Base-by-base conservation (phyloP, 805 yeast genomes). In the Hanseniaspora meyeri region DNA sequence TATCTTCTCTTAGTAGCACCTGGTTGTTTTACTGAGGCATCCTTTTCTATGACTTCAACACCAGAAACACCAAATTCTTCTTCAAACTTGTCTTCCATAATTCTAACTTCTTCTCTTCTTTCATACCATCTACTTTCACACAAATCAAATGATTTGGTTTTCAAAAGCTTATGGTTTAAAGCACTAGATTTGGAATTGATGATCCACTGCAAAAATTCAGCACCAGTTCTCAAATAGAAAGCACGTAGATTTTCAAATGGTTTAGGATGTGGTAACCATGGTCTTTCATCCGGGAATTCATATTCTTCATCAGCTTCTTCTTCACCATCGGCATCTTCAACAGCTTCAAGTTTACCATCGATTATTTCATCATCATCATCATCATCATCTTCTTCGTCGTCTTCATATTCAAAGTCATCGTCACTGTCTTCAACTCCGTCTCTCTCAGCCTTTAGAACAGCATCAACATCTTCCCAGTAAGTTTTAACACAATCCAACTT, bases 41-140 rank as follows among this genome's bases (percentile, higher is more conserved):
- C 95, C 63, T 78, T 80, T 65, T 89, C 96, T 9, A 91, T 73
- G 39, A 91, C 82, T 58, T 87, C 95, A 19, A 52, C 19, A 11
- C 57, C 57, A 17, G 86, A 95, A 59, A 88, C 90, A 58, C 95
- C 96, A 50, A 95, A 95, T 68, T 85, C 65, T 63, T 89, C 96
- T 69, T 91, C 97, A 63, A 87, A 71, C 65, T 82, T 80, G 62
- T 91, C 97, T 71, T 91, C 98, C 51, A 87, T 85, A 43, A 81
- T 77, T 67, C 95, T 82, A 27, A 91, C 83, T 64, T 83, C 91
- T 63, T 91, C 97, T 72, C 97, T 82, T 73, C 97, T 85, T 68
- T 91, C 97, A 97, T 97, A 91, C 93, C 95, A 91, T 72, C 98
- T 80, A 62, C 85, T 91, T 70, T 90, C 95, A 68, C 93, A 85